These are phyloP conservation scores for Amoebophrya sp. DNA, from an alignment of 169 alveolate genomes.

Conservation along the genomic window DNA sequence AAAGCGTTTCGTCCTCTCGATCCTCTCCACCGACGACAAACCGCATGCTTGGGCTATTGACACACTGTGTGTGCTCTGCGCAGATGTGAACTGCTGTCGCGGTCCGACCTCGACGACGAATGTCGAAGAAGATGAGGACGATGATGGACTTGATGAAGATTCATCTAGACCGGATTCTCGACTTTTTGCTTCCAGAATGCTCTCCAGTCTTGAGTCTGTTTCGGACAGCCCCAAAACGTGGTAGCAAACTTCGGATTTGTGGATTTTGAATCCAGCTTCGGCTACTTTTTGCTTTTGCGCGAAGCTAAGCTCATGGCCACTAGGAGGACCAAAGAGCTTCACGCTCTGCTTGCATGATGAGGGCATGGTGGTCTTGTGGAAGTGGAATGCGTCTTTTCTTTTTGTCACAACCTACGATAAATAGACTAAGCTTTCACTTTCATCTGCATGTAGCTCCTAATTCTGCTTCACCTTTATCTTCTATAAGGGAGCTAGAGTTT, in stretches of 20 bases:
- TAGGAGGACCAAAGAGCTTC: neutral
- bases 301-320: neutral
- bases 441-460: too few relatives aligned
- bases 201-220: neutral
- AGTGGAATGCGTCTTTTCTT: too few relatives aligned
- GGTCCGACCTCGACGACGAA: constrained; percentile 40
- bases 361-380: too few relatives aligned
- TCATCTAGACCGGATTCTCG: neutral
- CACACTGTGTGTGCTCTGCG: constrained; percentile 40
- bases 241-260: neutral
- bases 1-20: constrained; percentile 31
- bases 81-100: constrained; percentile 37
- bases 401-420: too few relatives aligned
- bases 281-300: neutral
- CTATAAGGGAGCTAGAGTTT: too few relatives aligned
- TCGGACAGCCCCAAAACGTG: neutral
- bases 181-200: neutral
- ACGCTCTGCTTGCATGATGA: neutral
- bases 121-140: neutral
- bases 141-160: too few relatives aligned
- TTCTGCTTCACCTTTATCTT: too few relatives aligned
- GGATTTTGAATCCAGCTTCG: neutral
- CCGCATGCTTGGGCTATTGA: constrained; percentile 27
- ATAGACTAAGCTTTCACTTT: too few relatives aligned
- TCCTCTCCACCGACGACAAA: neutral